Base-by-base conservation (phyloP, 2,329 filamentous ascomycete genomes). In the Dactylonectria macrodidyma region DNA sequence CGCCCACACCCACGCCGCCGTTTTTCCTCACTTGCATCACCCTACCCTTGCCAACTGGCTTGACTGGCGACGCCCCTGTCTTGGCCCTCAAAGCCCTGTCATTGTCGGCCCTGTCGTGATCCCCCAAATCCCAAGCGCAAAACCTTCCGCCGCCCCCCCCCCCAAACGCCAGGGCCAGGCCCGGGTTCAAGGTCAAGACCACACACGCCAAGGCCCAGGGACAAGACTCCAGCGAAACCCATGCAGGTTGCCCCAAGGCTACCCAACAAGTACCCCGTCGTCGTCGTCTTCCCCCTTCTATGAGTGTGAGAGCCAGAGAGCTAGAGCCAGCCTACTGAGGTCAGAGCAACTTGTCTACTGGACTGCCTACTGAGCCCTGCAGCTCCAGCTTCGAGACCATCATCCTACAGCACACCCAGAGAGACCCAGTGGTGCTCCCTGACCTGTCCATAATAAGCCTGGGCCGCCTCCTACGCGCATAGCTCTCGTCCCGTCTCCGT, bases 1-100 rank as follows among this genome's bases (percentile, higher is more conserved):
- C 59, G 72, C 67, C 72, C 68, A 72, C 70, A 71, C 67, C 69
- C 65, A 70, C 59, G 66, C 65, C 73, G 72, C 72, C 68, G 67
- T 69, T 74, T 75, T 76, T 66, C 71, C 65, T 76, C 74, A 74
- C 74, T 72, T 75, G 72, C 74, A 76, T 75, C 65, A 65, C 46
- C 36, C 67, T 69, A 67, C 72, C 73, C 72, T 76, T 4, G 26
- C 26, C 26, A 30, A 30, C 26, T 30, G 26, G 26, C 26, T 30
- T 30, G 26, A 30, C 26, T 30, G 74, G 62, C 61, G 56, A 48
- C 46, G 62, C 69, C 71, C 71, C 71, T 71, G 71, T 66, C 66
- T 44, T 50, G 44, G 58, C 58, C 46, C 12, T 38, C 10, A 14
- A 8, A 16, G 60, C 66, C 62, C 62, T 66, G 62, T 66, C 59